Evolutionary conservation across 2,329 filamentous ascomycete genomes (phyloP).

Genomic region (Aspergillus ochraceus): DNA sequence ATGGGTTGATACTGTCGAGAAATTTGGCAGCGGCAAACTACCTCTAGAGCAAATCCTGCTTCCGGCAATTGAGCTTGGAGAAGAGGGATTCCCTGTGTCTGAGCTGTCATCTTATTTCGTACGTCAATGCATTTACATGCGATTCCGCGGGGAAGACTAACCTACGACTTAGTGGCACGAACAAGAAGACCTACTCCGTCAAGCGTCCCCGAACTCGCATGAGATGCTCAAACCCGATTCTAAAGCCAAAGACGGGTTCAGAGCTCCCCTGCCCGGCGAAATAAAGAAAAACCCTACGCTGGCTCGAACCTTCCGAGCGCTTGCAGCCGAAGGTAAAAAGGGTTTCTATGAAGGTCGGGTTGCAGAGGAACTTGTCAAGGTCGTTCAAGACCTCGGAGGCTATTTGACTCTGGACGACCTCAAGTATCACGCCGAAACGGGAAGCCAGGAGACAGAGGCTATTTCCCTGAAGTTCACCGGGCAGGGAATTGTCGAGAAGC

Average conservation of each 20-base stretch:
- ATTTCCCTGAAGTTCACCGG: constrained; percentile 79
- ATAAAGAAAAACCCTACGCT: constrained; percentile 84
- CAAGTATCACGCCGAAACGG: constrained; percentile 68
- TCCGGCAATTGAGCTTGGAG: constrained; percentile 81
- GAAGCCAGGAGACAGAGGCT: constrained; percentile 78
- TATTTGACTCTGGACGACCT: constrained; percentile 78
- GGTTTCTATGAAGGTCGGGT: constrained; percentile 89
- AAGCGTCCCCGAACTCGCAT: constrained; percentile 78
- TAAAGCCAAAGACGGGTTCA: constrained; percentile 64
- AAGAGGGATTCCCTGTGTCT: constrained; percentile 86
- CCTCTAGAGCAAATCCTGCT: constrained; percentile 72
- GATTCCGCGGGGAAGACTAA: neutral
- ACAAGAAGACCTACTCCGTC: constrained; percentile 63
- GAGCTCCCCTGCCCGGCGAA: constrained; percentile 77
- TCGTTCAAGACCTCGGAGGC: constrained; percentile 73
- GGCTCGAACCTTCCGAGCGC: constrained; percentile 74
- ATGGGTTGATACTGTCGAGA: constrained; percentile 86
- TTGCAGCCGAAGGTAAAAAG: constrained; percentile 78
- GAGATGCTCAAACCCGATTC: constrained; percentile 86
- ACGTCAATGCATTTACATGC: constrained; percentile 36
- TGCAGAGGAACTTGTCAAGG: constrained; percentile 77
- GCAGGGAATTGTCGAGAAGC: constrained; percentile 56
- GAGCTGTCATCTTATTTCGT: constrained; percentile 72
- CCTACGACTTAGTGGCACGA: constrained; percentile 63
- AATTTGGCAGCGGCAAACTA: constrained; percentile 85